Evolutionary conservation across 2,329 filamentous ascomycete species (phyloP).

Genomic region (Colletotrichum cuscutae): DNA sequence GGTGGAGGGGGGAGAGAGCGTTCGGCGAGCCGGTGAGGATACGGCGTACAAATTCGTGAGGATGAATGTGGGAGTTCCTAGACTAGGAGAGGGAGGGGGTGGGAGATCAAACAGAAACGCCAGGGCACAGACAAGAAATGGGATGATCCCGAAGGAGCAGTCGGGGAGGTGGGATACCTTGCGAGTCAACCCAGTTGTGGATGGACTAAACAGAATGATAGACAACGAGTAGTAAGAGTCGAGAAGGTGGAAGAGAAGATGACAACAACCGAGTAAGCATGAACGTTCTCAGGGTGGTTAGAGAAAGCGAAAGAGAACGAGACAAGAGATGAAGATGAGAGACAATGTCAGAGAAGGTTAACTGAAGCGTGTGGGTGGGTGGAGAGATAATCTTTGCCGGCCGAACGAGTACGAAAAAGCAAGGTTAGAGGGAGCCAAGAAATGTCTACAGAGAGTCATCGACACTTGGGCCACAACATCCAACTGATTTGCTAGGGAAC

Average conservation of each 20-base stretch:
- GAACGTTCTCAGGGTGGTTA: conserved; percentile 1
- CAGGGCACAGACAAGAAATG: conserved; percentile 23
- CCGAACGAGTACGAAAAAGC: conserved; percentile 35
- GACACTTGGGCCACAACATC: conserved; percentile 3
- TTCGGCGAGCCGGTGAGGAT: conserved; percentile 15
- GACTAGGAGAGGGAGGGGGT: background rate
- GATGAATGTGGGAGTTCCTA: background rate
- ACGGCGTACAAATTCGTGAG: background rate
- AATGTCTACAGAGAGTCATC: conserved; percentile 14
- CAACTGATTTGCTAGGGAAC: background rate
- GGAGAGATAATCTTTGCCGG: conserved; percentile 6
- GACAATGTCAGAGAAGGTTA: conserved; percentile 32
- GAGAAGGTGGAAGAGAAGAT: background rate
- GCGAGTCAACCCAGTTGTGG: background rate
- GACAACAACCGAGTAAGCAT: background rate
- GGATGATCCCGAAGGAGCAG: conserved; percentile 21
- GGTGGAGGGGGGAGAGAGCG: conserved; percentile 11
- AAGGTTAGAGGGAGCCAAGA: conserved; percentile 23
- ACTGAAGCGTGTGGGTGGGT: conserved; percentile 15
- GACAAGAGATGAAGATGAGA: conserved; percentile 17
- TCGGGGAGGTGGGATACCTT: background rate
- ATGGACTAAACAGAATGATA: background rate
- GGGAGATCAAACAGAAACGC: conserved; percentile 20
- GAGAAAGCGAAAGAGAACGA: conserved; percentile 28
- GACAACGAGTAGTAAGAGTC: background rate